Conservation (phyloP, 768 basidiomycete species). For the Phaeolepiota aurea region DNA sequence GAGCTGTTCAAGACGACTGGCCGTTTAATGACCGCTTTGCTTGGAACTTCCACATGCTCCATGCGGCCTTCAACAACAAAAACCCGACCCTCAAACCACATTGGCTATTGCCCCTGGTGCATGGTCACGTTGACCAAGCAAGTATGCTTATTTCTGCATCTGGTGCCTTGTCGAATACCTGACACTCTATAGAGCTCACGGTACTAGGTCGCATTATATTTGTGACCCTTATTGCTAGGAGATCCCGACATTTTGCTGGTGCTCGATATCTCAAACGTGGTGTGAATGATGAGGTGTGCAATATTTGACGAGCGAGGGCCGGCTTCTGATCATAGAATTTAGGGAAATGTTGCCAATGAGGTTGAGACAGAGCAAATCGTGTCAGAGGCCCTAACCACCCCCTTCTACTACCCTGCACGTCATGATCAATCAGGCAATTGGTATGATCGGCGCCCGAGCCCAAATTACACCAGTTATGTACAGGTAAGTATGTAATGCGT, state of each 20-base stretch:
- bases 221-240: conserved; percentile 88
- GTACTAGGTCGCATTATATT: conserved; percentile 87
- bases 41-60: conserved; percentile 91
- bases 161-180: too few species aligned
- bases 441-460: conserved; percentile 52
- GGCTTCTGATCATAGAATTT: not conserved
- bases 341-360: conserved; percentile 98
- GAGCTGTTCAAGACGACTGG: conserved; percentile 39
- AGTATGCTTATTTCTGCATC: too few species aligned
- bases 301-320: not conserved
- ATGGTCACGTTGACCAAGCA: conserved; percentile 97
- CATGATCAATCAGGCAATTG: conserved; percentile 19
- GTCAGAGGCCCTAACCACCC: conserved; percentile 80
- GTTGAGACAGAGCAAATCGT: conserved; percentile 99
- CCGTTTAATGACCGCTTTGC: conserved; percentile 83
- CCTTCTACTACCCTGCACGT: conserved; percentile 70
- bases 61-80: conserved; percentile 48
- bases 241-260: conserved; percentile 93
- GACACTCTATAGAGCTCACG: conserved; percentile 60
- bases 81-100: conserved; percentile 42
- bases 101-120: conserved; percentile 89
- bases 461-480: conserved; percentile 91
- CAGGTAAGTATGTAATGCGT: conserved; percentile 40
- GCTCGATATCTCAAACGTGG: conserved; percentile 92
- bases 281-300: conserved; percentile 78